Base-by-base conservation (phyloP, 192 early-diverging fungal genomes). In the Umbelopsis isabellina region DNA sequence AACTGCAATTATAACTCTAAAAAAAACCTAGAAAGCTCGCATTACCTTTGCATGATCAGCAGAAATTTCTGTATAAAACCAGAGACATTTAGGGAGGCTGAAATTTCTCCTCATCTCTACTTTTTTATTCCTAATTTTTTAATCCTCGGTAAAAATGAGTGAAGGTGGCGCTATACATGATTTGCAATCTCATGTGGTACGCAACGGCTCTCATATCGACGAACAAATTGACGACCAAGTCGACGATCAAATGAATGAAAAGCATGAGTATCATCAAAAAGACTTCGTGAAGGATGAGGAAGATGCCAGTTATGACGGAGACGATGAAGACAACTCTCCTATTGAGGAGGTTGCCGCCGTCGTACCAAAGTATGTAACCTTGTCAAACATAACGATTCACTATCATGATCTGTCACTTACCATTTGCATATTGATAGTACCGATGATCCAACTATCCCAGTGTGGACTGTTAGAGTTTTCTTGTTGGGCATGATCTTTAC, bases 381-480 rank as follows among this genome's bases (percentile, higher is more conserved):
- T 41, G 37, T 41, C 37, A 41, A 46, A 25, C 27, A 46, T 2
- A 30, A 18, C 27, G 10, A 23, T n/a, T 35, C 4, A 2, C 15
- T 33, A 5, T 1, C 30, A 8, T 33, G 10, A 16, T 61, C 55
- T 27, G 27, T 61, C 16, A 61, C 52, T 52, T 27, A 64, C 21
- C 55, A 44, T 58, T 30, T 15, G 7, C 1, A 35, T n/a, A 15
- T 61, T 61, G 51, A 23, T 73, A 81, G 79, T 61, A 84, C 78
- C n/a, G 85, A 86, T 74, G 85, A 86, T 30, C 76, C 85, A 15
- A 79, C 58, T 13, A 64, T 75, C 3, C 85, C 85, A 48, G 79
- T 86, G 27, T 67, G 75, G 41, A 87, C 84, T 3, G 84, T 87
- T 51, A 82, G 86, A 30, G 80, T 78, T 71, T 79, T 73, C 66